A percentile compares a stretch with the other conserved stretches of the same genome.
Conservation (phyloP, 2,329 filamentous ascomycete genomes). For the Penicillium sp. region DNA sequence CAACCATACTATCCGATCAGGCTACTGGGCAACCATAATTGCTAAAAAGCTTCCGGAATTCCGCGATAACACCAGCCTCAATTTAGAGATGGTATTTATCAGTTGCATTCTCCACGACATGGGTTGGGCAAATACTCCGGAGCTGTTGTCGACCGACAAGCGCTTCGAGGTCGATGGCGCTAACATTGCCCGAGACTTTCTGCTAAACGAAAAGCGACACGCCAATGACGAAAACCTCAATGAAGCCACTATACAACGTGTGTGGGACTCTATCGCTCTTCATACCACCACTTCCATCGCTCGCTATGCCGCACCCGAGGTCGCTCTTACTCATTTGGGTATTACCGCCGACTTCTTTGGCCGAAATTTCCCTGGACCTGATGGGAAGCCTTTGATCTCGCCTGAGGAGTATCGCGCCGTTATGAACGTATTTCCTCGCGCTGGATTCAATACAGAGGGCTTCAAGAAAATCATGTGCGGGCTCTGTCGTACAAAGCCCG, state of each 20-base stretch:
- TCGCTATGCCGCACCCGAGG: neutral
- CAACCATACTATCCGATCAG: neutral
- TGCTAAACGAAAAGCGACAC: neutral
- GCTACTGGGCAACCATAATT: neutral
- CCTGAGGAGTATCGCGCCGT: neutral
- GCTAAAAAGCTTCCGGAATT: neutral
- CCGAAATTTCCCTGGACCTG: neutral
- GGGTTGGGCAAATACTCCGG: neutral
- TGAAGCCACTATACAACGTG: neutral
- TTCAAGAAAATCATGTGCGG: neutral
- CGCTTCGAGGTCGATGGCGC: neutral
- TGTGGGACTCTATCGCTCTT: neutral
- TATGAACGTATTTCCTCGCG: neutral
- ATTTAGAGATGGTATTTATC: neutral
- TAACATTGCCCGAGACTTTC: neutral
- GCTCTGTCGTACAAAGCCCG: neutral
- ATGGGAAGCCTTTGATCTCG: neutral
- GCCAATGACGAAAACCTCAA: neutral
- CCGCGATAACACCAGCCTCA: neutral
- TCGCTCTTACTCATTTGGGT: neutral
- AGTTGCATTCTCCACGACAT: constrained; percentile 1
- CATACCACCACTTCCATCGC: neutral
- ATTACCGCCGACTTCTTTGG: neutral
- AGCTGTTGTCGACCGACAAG: neutral
- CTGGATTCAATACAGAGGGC: neutral